Evolutionary conservation across 2,329 filamentous ascomycete genomes (phyloP), one percentile per base, ranked within the genome.

Genomic region (Penicillium italicum): DNA sequence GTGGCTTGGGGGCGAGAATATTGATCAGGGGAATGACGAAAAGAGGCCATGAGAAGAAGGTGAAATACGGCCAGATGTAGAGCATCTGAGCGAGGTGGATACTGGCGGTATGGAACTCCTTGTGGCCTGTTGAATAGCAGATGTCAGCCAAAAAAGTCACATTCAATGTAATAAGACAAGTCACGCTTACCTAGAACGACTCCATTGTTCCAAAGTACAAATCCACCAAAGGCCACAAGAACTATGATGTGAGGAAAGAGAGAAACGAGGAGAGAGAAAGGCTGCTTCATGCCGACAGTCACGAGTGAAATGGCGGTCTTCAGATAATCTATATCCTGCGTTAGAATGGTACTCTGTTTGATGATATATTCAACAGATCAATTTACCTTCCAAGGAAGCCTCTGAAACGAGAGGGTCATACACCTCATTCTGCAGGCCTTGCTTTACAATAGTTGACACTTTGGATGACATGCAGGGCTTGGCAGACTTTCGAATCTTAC

Each of bases 41-140:
- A 0, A 97, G 78, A 0, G 94, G 93, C 46, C 86, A 84, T 0
- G 92, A 96, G 77, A 97, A 97, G 76, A 97, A 96, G 34, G 84
- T 77, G 55, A 96, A 86, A 59, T 96, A 89, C 0, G 92, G 88
- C 89, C 91, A 96, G 62, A 97, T 87, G 69, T 99, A 99, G 18
- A 97, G 86, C 83, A 99, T 89, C 74, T 99, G 94, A 0, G 93
- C 83, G 5, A 94, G 76, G 69, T 99, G 93, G 12, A 97, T 77
- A 1, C 91, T 94, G 0, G 92, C 91, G 31, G 94, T 81, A 68
- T 99, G 94, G 68, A 96, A 97, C 26, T 90, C 87, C 75, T 97
- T 97, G 74, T 99, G 94, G 36, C 92, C 90, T 91, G 53, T 4
- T 20, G 14, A 47, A 26, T 31, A 30, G 40, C 45, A 55, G 45